Percentiles rank a stretch among this genome's conserved stretches.
phyloP scores from a whole-genome alignment of 2,329 filamentous ascomycete genomes.

The Celoporthe dispersa region DNA sequence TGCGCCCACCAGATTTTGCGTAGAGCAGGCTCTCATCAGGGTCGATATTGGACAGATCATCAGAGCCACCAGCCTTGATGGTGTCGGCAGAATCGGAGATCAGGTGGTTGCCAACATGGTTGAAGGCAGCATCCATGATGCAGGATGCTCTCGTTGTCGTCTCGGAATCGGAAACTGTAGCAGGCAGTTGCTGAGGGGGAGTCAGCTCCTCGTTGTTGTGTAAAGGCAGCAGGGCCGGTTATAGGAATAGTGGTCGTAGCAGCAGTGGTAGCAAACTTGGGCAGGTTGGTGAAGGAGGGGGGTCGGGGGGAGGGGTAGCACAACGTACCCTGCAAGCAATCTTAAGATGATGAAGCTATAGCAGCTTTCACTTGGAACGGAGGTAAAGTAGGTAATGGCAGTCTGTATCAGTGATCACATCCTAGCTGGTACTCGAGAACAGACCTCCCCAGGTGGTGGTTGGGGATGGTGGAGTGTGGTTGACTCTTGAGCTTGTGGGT shows the following conservation, averaged over 20 bases:
- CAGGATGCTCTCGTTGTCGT: conserved; percentile 34
- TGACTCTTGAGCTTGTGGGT: conserved; percentile 6
- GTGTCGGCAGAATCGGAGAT: conserved; percentile 82
- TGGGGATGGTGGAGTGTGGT: conserved; percentile 10
- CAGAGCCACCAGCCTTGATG: conserved; percentile 84
- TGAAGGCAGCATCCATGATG: conserved; percentile 80
- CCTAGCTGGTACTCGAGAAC: conserved; percentile 23
- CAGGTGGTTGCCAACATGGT: conserved; percentile 83
- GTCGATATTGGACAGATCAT: conserved; percentile 72
- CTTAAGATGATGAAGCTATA: conserved; percentile 16
- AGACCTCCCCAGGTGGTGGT: conserved; percentile 12
- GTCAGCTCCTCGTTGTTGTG: conserved; percentile 7
- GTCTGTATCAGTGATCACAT: conserved; percentile 25
- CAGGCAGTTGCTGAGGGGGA: not conserved
- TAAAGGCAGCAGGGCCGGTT: no score
- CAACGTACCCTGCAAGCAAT: conserved; percentile 1
- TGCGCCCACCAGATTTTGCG: conserved; percentile 65
- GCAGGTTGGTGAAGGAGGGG: not conserved
- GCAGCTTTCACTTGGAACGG: conserved; percentile 19
- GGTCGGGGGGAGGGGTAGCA: conserved; percentile 7
- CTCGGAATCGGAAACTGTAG: conserved; percentile 28
- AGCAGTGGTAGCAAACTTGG: conserved; percentile 15
- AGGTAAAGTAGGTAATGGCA: conserved; percentile 18
- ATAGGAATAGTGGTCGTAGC: not conserved
- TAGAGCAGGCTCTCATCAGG: conserved; percentile 83